These are phyloP conservation scores for Candida koratica DNA, from an alignment of 805 yeast genomes.

Conservation along the genomic window DNA sequence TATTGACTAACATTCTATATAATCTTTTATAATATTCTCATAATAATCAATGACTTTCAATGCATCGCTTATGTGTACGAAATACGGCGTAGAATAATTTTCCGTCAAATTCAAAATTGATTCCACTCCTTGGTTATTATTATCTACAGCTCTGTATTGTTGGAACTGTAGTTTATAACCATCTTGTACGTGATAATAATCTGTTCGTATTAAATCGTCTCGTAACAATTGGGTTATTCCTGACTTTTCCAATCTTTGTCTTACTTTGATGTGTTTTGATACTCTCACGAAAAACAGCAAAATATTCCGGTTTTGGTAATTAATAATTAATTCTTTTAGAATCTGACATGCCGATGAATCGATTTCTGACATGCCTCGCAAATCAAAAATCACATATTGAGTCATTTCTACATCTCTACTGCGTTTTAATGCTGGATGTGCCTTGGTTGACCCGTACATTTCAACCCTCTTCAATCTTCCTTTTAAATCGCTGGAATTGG, in stretches of 20 bases:
- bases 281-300: constrained; percentile 36
- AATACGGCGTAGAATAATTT: constrained; percentile 26
- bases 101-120: constrained; percentile 25
- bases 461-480: constrained; percentile 38
- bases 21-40: constrained; percentile 17
- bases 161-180: background rate
- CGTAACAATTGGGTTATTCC: constrained; percentile 27
- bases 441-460: constrained; percentile 40
- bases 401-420: constrained; percentile 37
- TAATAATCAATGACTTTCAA: constrained; percentile 36
- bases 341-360: constrained; percentile 42
- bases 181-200: constrained; percentile 22
- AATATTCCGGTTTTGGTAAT: constrained; percentile 30
- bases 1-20: constrained; percentile 3
- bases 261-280: constrained; percentile 20
- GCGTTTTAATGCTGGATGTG: constrained; percentile 41
- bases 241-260: constrained; percentile 26
- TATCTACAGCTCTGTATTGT: constrained; percentile 5
- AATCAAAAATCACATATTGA: constrained; percentile 37
- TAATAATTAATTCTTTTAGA: constrained; percentile 24
- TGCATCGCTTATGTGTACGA: constrained; percentile 37
- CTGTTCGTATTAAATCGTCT: constrained; percentile 23
- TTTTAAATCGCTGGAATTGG: constrained; percentile 38
- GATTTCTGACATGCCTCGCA: constrained; percentile 39
- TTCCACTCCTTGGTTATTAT: constrained; percentile 9